Evolutionary conservation across 805 yeast genomes (phyloP).

Genomic region (Yamadazyma olivae): DNA sequence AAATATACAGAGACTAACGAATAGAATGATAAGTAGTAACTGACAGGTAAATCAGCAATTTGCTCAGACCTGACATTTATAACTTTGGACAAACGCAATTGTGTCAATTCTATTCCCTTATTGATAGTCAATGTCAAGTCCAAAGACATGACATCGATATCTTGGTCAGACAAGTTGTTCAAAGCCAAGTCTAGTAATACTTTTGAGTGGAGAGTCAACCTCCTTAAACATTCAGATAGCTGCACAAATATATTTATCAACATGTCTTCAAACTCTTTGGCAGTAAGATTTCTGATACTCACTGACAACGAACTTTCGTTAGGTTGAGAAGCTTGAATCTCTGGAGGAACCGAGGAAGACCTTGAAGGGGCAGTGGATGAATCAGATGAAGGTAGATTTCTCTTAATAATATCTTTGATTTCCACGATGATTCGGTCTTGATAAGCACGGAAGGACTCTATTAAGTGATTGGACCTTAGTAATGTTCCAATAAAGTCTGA

Average conservation of each 20-base stretch:
- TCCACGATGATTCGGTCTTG: conserved; percentile 69
- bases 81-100: conserved; percentile 72
- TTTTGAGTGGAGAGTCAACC: conserved; percentile 78
- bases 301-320: conserved; percentile 19
- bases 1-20: conserved; percentile 66
- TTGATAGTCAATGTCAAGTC: conserved; percentile 67
- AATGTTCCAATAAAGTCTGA: conserved; percentile 51
- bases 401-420: conserved; percentile 67
- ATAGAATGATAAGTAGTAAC: conserved; percentile 66
- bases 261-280: conserved; percentile 75
- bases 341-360: conserved; percentile 26
- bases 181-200: conserved; percentile 66
- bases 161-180: conserved; percentile 21
- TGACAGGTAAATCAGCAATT: conserved; percentile 52
- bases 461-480: conserved; percentile 57
- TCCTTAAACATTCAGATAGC: conserved; percentile 67
- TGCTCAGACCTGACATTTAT: conserved; percentile 75
- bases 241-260: conserved; percentile 56
- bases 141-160: conserved; percentile 50
- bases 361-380: conserved; percentile 26
- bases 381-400: conserved; percentile 50
- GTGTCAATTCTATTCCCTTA: conserved; percentile 67
- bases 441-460: conserved; percentile 59
- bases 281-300: conserved; percentile 63
- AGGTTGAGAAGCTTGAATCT: conserved; percentile 6